Percentiles rank a stretch among this genome's conserved stretches.
Evolutionary conservation across 495 filamentous ascomycete species (phyloP).

Genomic region (Letharia columbiana): DNA sequence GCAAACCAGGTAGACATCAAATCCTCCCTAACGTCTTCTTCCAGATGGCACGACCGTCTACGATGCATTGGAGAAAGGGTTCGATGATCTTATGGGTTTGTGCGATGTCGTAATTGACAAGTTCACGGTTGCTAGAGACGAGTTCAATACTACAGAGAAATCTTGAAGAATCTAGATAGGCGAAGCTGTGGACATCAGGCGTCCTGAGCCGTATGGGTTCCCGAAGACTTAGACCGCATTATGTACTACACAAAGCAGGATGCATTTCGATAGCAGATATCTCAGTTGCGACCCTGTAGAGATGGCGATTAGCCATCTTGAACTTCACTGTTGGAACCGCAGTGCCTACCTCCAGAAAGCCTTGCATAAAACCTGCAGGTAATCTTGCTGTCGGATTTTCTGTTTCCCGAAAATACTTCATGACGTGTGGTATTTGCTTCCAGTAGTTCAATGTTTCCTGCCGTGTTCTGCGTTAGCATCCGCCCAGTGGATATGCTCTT

Average conservation of each 20-base stretch:
- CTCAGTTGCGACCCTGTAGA: conserved; percentile 26
- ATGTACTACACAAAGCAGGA: conserved; percentile 11
- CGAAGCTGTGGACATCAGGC: not conserved
- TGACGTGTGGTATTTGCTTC: conserved; percentile 92
- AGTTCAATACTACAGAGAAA: conserved; percentile 44
- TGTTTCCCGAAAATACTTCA: conserved; percentile 92
- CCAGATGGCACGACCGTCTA: conserved; percentile 70
- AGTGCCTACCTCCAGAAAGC: conserved; percentile 73
- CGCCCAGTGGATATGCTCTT: not conserved
- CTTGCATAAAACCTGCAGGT: conserved; percentile 80
- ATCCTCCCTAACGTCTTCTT: conserved; percentile 17
- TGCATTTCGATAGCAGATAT: not conserved
- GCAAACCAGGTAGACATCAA: not conserved
- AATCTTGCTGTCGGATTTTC: conserved; percentile 71
- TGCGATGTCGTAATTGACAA: conserved; percentile 87
- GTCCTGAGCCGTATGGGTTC: not conserved
- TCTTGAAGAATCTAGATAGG: conserved; percentile 19
- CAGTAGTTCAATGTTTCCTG: conserved; percentile 99
- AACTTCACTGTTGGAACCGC: not conserved
- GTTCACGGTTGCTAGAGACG: conserved; percentile 58
- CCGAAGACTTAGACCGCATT: not conserved
- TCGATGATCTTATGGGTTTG: conserved; percentile 77
- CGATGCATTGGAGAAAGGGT: conserved; percentile 80
- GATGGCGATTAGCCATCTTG: not conserved
- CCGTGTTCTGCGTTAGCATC: conserved; percentile 3